Conservation (phyloP, 306 rosid genomes). For the Begonia fuchsioides region DNA sequence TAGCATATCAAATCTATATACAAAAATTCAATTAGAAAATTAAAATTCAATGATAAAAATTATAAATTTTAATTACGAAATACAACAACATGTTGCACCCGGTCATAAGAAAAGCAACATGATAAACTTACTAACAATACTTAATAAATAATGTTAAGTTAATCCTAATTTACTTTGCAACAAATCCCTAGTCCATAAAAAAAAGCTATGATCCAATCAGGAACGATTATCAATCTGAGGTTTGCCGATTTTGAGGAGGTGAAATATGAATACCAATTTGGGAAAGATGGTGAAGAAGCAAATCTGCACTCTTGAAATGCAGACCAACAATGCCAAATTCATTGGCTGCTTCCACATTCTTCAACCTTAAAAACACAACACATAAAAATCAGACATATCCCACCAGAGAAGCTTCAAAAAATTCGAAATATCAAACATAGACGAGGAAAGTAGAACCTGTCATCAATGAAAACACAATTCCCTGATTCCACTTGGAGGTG, state of each 20-base stretch:
- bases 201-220: too few relatives aligned
- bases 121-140: too few relatives aligned
- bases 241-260: background rate
- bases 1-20: too few relatives aligned
- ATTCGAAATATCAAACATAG: background rate
- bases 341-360: conserved; percentile 64
- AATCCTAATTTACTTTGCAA: too few relatives aligned
- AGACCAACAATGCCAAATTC: conserved; percentile 63
- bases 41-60: too few relatives aligned
- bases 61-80: too few relatives aligned
- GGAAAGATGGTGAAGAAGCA: conserved; percentile 41
- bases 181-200: too few relatives aligned
- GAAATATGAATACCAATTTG: conserved; percentile 37
- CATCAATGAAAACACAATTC: conserved; percentile 66
- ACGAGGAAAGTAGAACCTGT: conserved; percentile 40
- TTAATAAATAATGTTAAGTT: too few relatives aligned
- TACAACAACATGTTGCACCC: too few relatives aligned
- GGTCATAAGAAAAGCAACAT: too few relatives aligned
- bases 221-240: too few relatives aligned
- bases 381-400: background rate
- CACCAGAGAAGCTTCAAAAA: background rate
- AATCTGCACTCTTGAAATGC: conserved; percentile 46
- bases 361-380: conserved; percentile 25
- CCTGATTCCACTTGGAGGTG: conserved; percentile 57
- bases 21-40: too few relatives aligned